These are phyloP conservation scores for Aphanomyces cochlioides DNA, from an alignment of 352 stramenopile species.

Conservation along the genomic window DNA sequence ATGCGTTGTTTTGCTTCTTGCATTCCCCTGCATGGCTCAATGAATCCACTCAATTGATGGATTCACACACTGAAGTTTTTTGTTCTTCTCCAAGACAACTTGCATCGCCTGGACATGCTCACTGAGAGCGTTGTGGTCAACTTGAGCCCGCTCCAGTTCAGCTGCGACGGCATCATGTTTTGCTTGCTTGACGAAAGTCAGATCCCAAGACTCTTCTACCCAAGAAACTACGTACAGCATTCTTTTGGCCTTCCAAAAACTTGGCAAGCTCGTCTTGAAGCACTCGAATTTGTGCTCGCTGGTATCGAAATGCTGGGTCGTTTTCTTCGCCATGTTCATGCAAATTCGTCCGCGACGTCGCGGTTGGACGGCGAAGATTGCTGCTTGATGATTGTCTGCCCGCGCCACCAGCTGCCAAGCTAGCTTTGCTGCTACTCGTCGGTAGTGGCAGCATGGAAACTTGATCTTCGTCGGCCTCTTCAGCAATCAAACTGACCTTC, in stretches of 20 bases:
- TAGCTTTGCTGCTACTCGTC: background rate
- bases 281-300: slow-evolving; percentile 66
- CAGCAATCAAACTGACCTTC: background rate
- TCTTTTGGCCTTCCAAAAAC: slow-evolving; percentile 39
- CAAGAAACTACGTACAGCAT: background rate
- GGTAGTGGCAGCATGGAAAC: background rate
- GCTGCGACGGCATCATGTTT: slow-evolving; percentile 38
- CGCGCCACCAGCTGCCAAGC: background rate
- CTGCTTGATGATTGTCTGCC: background rate
- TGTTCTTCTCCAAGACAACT: slow-evolving; percentile 70
- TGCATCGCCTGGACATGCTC: slow-evolving; percentile 69
- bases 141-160: slow-evolving; percentile 48
- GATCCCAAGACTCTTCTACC: slow-evolving; percentile 4
- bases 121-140: slow-evolving; percentile 42
- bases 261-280: slow-evolving; percentile 63
- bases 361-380: background rate
- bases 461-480: slow-evolving; percentile 1
- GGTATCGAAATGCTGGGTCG: slow-evolving; percentile 64
- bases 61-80: slow-evolving; percentile 54
- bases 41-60: background rate
- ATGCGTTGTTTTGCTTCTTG: slow-evolving; percentile 72
- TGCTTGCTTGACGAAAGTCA: slow-evolving; percentile 37
- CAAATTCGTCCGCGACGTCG: background rate
- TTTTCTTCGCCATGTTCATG: background rate
- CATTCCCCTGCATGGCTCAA: slow-evolving; percentile 39